Evolutionary conservation across 331 rosid genomes (phyloP).

Genomic region (Malus hybrid): DNA sequence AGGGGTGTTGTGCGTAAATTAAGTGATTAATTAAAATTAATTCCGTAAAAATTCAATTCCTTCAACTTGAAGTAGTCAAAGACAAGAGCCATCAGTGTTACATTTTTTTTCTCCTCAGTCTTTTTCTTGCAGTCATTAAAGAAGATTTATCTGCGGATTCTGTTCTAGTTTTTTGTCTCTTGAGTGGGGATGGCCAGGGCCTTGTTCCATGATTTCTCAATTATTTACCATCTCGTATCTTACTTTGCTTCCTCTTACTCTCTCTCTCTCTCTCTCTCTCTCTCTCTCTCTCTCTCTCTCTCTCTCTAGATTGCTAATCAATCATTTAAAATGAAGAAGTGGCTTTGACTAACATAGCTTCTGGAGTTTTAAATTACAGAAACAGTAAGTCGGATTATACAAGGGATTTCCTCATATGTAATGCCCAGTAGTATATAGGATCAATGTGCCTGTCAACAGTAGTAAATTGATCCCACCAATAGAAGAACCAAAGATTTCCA

Average conservation of each 20-base stretch:
- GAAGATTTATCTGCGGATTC: constrained; percentile 7
- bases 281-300: not conserved
- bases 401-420: not conserved
- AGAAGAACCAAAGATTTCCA: not conserved
- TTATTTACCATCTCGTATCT: constrained; percentile 6
- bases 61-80: constrained; percentile 7
- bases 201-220: constrained; percentile 13
- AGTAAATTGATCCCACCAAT: not conserved
- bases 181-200: constrained; percentile 22
- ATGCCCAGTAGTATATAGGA: no score
- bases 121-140: not conserved
- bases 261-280: not conserved
- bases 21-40: not conserved
- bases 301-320: not conserved
- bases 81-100: not conserved
- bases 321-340: not conserved
- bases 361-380: not conserved
- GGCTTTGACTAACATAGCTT: constrained; percentile 13
- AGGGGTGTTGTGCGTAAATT: not conserved
- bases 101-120: constrained; percentile 6
- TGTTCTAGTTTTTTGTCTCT: constrained; percentile 8
- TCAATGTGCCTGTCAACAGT: not conserved
- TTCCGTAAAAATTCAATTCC: not conserved
- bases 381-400: not conserved
- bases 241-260: not conserved